Evolutionary conservation across 2,329 filamentous ascomycete species (phyloP), one percentile per base, ranked within the genome.

Genomic region (Sclerotiophoma versabilis): DNA sequence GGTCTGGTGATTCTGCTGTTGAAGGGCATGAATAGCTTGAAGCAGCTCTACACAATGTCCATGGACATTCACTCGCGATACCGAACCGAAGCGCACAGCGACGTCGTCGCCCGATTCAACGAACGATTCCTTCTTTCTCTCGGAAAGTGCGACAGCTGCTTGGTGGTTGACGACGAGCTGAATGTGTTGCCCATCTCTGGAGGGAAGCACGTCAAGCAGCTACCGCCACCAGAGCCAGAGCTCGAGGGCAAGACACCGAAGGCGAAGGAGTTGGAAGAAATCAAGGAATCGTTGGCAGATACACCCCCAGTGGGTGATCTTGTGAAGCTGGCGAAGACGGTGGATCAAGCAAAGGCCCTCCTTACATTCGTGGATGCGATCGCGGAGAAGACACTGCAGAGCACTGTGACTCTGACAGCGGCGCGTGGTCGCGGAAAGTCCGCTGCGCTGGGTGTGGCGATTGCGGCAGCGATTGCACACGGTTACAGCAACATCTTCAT

Each of bases 401-500:
- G 90, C 75, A 99, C 95, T 0, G 95, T 99, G 29, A 90, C 95
- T 0, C 76, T 99, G 64, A 99, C 95, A 10, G 95, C 95, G 15
- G 93, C 89, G 30, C 87, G 95, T 86, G 95, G 95, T 75, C 88
- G 95, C 68, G 95, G 95, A 77, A 99, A 99, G 78, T 99, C 95
- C 17, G 96, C 95, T 15, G 95, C 95, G 22, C 84, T 99, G 68
- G 95, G 95, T 77, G 88, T 99, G 45, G 92, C 95, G 3, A 90
- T 99, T 36, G 95, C 95, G 3, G 92, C 95, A 2, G 96, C 96
- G 1, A 85, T 99, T 37, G 93, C 95, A 1, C 91, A 98, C 72
- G 95, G 95, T 22, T 99, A 99, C 77, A 96, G 92, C 80, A 99
- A 99, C 75, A 96, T 99, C 68, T 99, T 99, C 78, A 96, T 99